Evolutionary conservation across 2,329 filamentous ascomycete species (phyloP).

Genomic region (Arthrocladium fulminans): DNA sequence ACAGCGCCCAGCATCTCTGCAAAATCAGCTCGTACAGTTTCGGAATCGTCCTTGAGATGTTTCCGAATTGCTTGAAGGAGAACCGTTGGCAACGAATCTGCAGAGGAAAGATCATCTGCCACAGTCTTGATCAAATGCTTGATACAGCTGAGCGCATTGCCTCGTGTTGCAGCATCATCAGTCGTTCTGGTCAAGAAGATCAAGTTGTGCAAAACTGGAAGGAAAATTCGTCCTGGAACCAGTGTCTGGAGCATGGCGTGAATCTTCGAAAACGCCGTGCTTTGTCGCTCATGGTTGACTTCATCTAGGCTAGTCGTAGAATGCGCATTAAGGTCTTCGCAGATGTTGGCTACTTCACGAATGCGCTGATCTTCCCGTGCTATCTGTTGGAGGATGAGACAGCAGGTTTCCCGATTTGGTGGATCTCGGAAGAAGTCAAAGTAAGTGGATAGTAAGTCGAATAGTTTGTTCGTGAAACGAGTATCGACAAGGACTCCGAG

Average conservation of each 20-base stretch:
- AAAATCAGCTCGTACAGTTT: slow-evolving; percentile 76
- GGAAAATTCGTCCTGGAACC: slow-evolving; percentile 59
- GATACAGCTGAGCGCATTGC: slow-evolving; percentile 72
- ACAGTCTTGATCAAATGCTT: slow-evolving; percentile 66
- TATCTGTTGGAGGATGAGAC: slow-evolving; percentile 63
- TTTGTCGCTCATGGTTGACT: slow-evolving; percentile 75
- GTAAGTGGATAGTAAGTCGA: slow-evolving; percentile 64
- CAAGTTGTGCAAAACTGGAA: slow-evolving; percentile 79
- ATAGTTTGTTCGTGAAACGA: slow-evolving; percentile 57
- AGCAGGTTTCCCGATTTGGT: slow-evolving; percentile 63
- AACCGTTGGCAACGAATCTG: slow-evolving; percentile 44
- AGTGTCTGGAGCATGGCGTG: slow-evolving; percentile 53
- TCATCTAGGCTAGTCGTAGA: slow-evolving; percentile 65
- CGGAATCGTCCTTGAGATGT: slow-evolving; percentile 68
- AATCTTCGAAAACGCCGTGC: slow-evolving; percentile 66
- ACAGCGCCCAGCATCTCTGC: slow-evolving; percentile 71
- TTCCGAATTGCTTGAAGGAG: slow-evolving; percentile 68
- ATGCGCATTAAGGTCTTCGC: slow-evolving; percentile 72
- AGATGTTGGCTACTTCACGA: slow-evolving; percentile 57
- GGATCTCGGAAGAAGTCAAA: slow-evolving; percentile 88
- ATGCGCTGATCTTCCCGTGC: slow-evolving; percentile 55
- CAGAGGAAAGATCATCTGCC: slow-evolving; percentile 36
- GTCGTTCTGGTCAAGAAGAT: slow-evolving; percentile 77
- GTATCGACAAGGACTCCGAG: slow-evolving; percentile 31
- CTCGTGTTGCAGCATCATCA: slow-evolving; percentile 78